Conservation (phyloP, 495 filamentous ascomycete species). For the Aspergillus hancockii region DNA sequence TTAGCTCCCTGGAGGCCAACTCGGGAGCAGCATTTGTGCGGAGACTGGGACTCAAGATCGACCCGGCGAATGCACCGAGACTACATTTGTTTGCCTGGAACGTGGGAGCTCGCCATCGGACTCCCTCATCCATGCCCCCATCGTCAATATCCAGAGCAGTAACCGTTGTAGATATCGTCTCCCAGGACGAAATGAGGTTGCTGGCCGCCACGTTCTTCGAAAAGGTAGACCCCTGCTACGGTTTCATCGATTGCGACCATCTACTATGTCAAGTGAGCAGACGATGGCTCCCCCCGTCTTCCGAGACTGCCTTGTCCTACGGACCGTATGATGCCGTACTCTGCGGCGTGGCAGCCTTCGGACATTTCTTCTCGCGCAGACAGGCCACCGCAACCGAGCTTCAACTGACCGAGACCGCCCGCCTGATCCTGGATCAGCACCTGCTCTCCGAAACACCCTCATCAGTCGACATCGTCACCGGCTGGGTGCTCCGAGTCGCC, state of each 20-base stretch:
- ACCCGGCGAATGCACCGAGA: slow-evolving; percentile 49
- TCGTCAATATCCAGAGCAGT: slow-evolving; percentile 12
- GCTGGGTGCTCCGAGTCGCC: slow-evolving; percentile 53
- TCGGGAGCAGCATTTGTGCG: slow-evolving; percentile 58
- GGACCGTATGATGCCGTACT: slow-evolving; percentile 45
- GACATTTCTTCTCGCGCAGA: slow-evolving; percentile 45
- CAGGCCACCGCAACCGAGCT: slow-evolving; percentile 34
- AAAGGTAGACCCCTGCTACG: slow-evolving; percentile 51
- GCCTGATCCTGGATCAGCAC: slow-evolving; percentile 43
- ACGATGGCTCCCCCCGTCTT: slow-evolving; percentile 34
- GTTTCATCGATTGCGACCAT: slow-evolving; percentile 46
- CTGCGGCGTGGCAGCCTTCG: slow-evolving; percentile 51
- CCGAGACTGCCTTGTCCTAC: slow-evolving; percentile 19
- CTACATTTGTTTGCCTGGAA: slow-evolving; percentile 61
- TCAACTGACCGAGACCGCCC: slow-evolving; percentile 42
- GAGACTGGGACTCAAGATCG: slow-evolving; percentile 52
- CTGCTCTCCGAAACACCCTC: slow-evolving; percentile 33
- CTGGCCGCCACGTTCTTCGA: slow-evolving; percentile 49
- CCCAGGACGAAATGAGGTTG: slow-evolving; percentile 42
- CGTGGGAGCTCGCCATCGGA: slow-evolving; percentile 41
- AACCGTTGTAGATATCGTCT: slow-evolving; percentile 39
- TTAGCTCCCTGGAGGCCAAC: slow-evolving; percentile 49
- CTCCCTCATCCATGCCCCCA: slow-evolving; percentile 19
- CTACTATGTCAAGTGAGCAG: slow-evolving; percentile 33
- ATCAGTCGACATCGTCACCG: slow-evolving; percentile 44